A percentile compares a stretch with the other conserved stretches of the same genome.
Evolutionary conservation across 75 land plant species (phyloP).

Genomic region (Cryptomeria japonica): DNA sequence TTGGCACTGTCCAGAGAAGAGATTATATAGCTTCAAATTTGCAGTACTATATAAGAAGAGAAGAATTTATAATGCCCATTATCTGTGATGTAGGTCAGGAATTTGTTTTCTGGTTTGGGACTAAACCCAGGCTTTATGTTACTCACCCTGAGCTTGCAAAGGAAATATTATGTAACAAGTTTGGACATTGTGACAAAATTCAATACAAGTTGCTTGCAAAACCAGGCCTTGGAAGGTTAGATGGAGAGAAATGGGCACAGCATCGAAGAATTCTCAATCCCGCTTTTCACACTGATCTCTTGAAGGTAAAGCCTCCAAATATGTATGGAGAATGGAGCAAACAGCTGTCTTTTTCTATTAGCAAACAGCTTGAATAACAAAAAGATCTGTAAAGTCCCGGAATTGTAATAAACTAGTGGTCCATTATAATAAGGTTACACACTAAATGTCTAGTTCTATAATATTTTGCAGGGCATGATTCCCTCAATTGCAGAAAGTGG

Average conservation of each 20-base stretch:
- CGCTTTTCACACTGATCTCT: constrained; percentile 39
- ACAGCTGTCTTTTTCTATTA: too few species aligned
- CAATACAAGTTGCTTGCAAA: not conserved
- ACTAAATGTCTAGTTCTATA: not conserved
- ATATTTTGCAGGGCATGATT: constrained; percentile 22
- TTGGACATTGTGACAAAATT: constrained; percentile 15
- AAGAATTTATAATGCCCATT: not conserved
- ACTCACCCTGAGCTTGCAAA: constrained; percentile 37
- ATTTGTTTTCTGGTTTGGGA: constrained; percentile 37
- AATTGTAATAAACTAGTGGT: too few species aligned
- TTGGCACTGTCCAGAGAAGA: too few species aligned
- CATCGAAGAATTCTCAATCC: constrained; percentile 29
- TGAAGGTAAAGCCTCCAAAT: constrained; percentile 28
- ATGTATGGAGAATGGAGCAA: not conserved
- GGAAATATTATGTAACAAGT: constrained; percentile 27
- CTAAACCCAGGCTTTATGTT: constrained; percentile 27
- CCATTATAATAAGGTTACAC: too few species aligned
- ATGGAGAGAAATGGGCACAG: constrained; percentile 45
- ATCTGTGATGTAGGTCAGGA: constrained; percentile 30
- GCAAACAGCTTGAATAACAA: too few species aligned
- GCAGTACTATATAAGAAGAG: not conserved
- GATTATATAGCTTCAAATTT: not conserved
- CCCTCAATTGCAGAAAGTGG: constrained; percentile 20
- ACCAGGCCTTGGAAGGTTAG: constrained; percentile 20
- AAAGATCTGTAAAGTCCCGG: too few species aligned